These are phyloP conservation scores for Torulaspora indica DNA, from an alignment of 805 yeast genomes.

Conservation along the genomic window DNA sequence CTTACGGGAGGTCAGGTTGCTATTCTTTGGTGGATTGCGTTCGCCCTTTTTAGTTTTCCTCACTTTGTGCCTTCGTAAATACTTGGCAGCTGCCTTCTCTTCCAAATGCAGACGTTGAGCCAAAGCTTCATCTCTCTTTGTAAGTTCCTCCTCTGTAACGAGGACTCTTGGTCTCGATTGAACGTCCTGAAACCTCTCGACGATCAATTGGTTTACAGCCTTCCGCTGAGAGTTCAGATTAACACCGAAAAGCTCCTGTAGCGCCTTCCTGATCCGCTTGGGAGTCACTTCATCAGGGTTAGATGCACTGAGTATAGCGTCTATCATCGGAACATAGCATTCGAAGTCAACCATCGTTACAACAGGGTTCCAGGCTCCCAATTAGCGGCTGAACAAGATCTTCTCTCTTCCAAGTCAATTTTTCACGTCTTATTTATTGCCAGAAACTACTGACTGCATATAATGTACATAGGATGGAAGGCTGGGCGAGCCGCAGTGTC, in stretches of 20 bases:
- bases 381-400: neutral
- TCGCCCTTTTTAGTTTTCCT: slow-evolving; percentile 12
- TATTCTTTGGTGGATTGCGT: slow-evolving; percentile 11
- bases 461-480: slow-evolving; percentile 4
- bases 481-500: neutral
- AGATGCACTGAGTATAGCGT: slow-evolving; percentile 68
- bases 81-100: slow-evolving; percentile 16
- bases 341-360: slow-evolving; percentile 21
- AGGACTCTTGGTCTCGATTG: slow-evolving; percentile 34
- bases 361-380: neutral
- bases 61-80: slow-evolving; percentile 15
- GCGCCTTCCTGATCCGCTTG: slow-evolving; percentile 62
- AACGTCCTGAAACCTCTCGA: slow-evolving; percentile 52
- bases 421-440: neutral
- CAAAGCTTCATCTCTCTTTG: slow-evolving; percentile 46
- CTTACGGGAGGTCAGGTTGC: slow-evolving; percentile 37
- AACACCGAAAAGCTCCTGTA: slow-evolving; percentile 62
- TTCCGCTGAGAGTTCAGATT: slow-evolving; percentile 51
- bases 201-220: slow-evolving; percentile 54
- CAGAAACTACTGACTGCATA: neutral
- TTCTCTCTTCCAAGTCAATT: neutral
- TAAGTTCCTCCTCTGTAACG: slow-evolving; percentile 38
- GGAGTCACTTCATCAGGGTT: slow-evolving; percentile 67
- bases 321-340: slow-evolving; percentile 57
- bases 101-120: slow-evolving; percentile 46